A percentile compares a stretch with the other conserved stretches of the same genome.
Evolutionary conservation across 352 stramenopile species (phyloP).

Genomic region (Aphanomyces astaci): DNA sequence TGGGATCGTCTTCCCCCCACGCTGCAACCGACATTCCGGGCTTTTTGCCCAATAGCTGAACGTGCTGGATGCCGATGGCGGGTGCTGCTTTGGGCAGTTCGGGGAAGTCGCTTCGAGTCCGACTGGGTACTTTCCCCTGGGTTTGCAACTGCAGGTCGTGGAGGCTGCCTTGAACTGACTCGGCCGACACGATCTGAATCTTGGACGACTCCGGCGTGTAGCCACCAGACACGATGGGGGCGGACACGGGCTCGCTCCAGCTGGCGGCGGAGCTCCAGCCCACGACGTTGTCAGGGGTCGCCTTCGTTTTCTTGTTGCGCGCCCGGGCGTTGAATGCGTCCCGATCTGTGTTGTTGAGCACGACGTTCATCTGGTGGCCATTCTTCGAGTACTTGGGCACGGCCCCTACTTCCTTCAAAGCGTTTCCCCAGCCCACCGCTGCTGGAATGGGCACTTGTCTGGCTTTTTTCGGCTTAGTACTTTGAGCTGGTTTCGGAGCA

Average conservation of each 20-base stretch:
- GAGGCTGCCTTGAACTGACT: constrained; percentile 43
- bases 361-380: constrained; percentile 33
- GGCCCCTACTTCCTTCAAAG: constrained; percentile 53
- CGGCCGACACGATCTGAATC: constrained; percentile 45
- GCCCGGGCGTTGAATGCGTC: constrained; percentile 28
- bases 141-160: constrained; percentile 26
- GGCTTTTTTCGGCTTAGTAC: constrained; percentile 26
- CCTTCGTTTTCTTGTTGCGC: background rate
- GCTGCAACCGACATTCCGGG: background rate
- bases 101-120: constrained; percentile 68
- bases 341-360: constrained; percentile 55
- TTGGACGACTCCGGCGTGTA: constrained; percentile 38
- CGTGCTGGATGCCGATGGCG: constrained; percentile 54
- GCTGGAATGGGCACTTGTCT: constrained; percentile 34
- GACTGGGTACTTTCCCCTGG: constrained; percentile 27
- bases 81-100: constrained; percentile 50
- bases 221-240: background rate
- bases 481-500: constrained; percentile 21
- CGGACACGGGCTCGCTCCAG: constrained; percentile 37
- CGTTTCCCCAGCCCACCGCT: constrained; percentile 60
- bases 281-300: background rate
- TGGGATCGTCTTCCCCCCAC: constrained; percentile 14
- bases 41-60: constrained; percentile 25
- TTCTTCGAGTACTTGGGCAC: constrained; percentile 23
- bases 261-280: constrained; percentile 46